Base-by-base conservation (phyloP, 139 green algal species). In the Tetradesmus obliquus region DNA sequence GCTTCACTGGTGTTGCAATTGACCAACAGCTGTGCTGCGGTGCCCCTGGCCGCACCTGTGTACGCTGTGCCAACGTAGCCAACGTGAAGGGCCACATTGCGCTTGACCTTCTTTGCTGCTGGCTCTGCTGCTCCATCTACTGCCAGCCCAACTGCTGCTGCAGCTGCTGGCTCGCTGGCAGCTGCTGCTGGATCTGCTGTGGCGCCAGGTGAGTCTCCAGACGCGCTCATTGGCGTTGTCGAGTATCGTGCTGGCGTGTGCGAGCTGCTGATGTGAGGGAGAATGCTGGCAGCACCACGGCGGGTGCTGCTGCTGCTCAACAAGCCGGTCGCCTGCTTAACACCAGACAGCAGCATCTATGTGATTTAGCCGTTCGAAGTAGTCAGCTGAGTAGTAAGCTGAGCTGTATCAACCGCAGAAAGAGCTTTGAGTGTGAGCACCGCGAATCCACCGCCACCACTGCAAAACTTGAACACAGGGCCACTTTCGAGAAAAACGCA, bases 1-100 rank as follows among this genome's bases (percentile, higher is more conserved):
- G 54, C 54, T 24, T 55, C n/a, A 9, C n/a, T 51, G 13, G 0
- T 17, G 19, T 60, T 32, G 15, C 62, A 0, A 6, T 3, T 1
- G 1, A 15, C 79, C 32, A 1, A 62, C 15, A 62, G 62, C 5
- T 51, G 32, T 19, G 62, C 85, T 62, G 58, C 83, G 57, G 5
- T 53, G n/a, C 7, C 60, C 7, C 9, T 13, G 7, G 3, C 81
- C 66, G 45, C n/a, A 97, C 96, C 96, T 87, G 93, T 92, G 93
- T 94, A 97, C 0, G 60, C 88, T 1, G 94, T 97, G 55, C 96
- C 96, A 8, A 97, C 93, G 89, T 98, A 98, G 2, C 94, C 96
- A 0, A 97, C 69, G 81, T 96, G 94, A 3, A 98, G 71, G 2
- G 95, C 97, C 0, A 98, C 96, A n/a, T 94, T 95, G 51, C 96